A percentile compares a stretch with the other conserved stretches of the same genome.
Evolutionary conservation across 441 rosid genomes (phyloP).

Genomic region (Raphanus hybrid): DNA sequence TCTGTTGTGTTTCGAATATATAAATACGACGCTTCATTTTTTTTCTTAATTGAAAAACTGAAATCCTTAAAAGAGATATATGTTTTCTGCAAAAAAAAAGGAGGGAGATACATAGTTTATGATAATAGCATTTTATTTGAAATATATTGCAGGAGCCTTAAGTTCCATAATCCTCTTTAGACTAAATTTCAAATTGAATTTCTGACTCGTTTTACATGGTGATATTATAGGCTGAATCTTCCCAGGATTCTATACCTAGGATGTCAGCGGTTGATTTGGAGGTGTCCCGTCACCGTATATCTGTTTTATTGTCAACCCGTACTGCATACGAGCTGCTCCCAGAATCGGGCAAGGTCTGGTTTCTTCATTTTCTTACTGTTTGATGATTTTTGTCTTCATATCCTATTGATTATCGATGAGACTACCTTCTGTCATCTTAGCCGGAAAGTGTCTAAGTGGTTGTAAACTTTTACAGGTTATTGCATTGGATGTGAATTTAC

Average conservation of each 20-base stretch:
- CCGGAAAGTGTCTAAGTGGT: conserved; percentile 13
- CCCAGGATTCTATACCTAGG: conserved; percentile 54
- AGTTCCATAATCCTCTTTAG: conserved; percentile 14
- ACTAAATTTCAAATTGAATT: conserved; percentile 17
- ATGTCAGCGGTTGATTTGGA: conserved; percentile 62
- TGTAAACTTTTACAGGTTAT: conserved; percentile 52
- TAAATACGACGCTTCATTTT: background rate
- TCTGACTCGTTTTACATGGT: conserved; percentile 34
- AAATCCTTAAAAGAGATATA: background rate
- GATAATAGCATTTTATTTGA: too few relatives aligned
- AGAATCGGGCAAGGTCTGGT: conserved; percentile 83
- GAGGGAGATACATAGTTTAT: too few relatives aligned
- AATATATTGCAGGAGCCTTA: conserved; percentile 8
- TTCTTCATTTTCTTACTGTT: conserved; percentile 37
- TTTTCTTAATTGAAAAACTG: background rate
- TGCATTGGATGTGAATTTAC: conserved; percentile 76
- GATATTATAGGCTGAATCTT: conserved; percentile 45
- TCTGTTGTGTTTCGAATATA: background rate
- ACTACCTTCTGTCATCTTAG: conserved; percentile 23
- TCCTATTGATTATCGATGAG: conserved; percentile 6
- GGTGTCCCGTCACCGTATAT: conserved; percentile 64
- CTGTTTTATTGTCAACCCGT: conserved; percentile 64
- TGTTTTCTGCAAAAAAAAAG: too few relatives aligned
- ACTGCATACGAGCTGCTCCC: conserved; percentile 85
- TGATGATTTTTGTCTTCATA: conserved; percentile 29